Percentiles rank a stretch among this genome's conserved stretches.
Conservation (phyloP, 73 alveolate species). For the Paramecium sexaurelia region DNA sequence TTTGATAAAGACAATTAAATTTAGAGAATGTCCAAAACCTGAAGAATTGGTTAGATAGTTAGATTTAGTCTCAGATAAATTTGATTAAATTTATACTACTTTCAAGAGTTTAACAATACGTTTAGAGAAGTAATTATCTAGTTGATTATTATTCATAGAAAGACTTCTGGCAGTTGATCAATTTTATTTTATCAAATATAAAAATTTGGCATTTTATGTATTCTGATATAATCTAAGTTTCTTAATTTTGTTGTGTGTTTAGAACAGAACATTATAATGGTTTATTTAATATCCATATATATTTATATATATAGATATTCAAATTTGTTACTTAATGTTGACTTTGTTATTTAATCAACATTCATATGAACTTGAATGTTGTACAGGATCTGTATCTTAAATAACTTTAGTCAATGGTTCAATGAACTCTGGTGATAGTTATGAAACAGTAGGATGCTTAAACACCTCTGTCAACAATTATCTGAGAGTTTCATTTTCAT, state of each 20-base stretch:
- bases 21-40: slow-evolving; percentile 97
- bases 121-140: slow-evolving; percentile 82
- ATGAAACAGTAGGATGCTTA: slow-evolving; percentile 14
- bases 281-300: neutral
- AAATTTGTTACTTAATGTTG: neutral
- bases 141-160: neutral
- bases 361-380: neutral
- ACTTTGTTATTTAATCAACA: neutral
- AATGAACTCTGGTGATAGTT: slow-evolving; percentile 24
- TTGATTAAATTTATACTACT: slow-evolving; percentile 90
- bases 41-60: slow-evolving; percentile 96
- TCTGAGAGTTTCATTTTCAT: slow-evolving; percentile 46
- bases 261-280: neutral
- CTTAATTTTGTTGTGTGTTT: too few species aligned
- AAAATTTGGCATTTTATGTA: neutral
- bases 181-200: neutral
- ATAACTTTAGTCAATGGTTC: slow-evolving; percentile 55
- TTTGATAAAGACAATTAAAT: slow-evolving; percentile 96
- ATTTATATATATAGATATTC: neutral
- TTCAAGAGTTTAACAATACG: slow-evolving; percentile 95
- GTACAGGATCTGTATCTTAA: slow-evolving; percentile 17
- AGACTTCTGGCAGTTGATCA: neutral
- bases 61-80: slow-evolving; percentile 91
- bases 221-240: neutral
- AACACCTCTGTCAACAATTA: slow-evolving; percentile 34